Percentiles rank a stretch among this genome's conserved stretches.
These are phyloP conservation scores for Vararia minispora DNA, from an alignment of 768 basidiomycete species.

Conservation along the genomic window DNA sequence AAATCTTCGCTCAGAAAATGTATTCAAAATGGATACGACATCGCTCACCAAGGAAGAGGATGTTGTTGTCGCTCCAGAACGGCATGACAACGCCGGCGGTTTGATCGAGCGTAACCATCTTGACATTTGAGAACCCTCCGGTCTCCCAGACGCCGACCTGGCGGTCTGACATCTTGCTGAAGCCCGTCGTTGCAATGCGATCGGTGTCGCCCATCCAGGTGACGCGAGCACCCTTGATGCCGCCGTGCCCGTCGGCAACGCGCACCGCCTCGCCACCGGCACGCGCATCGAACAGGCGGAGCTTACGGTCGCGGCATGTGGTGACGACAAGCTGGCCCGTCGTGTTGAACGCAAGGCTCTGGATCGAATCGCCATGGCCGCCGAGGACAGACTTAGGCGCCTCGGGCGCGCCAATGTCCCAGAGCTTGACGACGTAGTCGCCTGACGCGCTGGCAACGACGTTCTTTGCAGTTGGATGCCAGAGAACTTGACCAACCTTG, in stretches of 20 bases:
- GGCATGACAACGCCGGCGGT: slow-evolving; percentile 94
- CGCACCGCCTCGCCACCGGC: slow-evolving; percentile 73
- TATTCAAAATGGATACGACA: neutral
- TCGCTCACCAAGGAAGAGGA: slow-evolving; percentile 63
- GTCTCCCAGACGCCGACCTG: slow-evolving; percentile 90
- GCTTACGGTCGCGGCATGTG: slow-evolving; percentile 86
- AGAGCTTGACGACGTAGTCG: slow-evolving; percentile 82
- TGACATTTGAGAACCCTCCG: slow-evolving; percentile 59
- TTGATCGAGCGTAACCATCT: slow-evolving; percentile 76
- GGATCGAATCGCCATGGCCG: slow-evolving; percentile 84
- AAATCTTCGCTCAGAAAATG: slow-evolving; percentile 3
- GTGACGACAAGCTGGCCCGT: slow-evolving; percentile 78
- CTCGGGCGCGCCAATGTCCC: slow-evolving; percentile 77
- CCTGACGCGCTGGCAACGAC: slow-evolving; percentile 76
- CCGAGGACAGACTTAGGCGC: slow-evolving; percentile 45
- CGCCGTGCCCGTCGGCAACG: slow-evolving; percentile 76
- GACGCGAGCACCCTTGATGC: slow-evolving; percentile 86
- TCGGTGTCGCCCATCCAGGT: slow-evolving; percentile 87
- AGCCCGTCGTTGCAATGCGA: slow-evolving; percentile 88
- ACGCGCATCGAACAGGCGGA: slow-evolving; percentile 88
- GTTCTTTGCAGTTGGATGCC: slow-evolving; percentile 84
- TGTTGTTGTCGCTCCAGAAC: slow-evolving; percentile 92
- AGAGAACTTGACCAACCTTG: slow-evolving; percentile 90
- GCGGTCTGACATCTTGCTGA: slow-evolving; percentile 93
- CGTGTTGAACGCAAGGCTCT: slow-evolving; percentile 72